Conservation (phyloP, 768 basidiomycete genomes). For the Cystobasidium tubakii region DNA sequence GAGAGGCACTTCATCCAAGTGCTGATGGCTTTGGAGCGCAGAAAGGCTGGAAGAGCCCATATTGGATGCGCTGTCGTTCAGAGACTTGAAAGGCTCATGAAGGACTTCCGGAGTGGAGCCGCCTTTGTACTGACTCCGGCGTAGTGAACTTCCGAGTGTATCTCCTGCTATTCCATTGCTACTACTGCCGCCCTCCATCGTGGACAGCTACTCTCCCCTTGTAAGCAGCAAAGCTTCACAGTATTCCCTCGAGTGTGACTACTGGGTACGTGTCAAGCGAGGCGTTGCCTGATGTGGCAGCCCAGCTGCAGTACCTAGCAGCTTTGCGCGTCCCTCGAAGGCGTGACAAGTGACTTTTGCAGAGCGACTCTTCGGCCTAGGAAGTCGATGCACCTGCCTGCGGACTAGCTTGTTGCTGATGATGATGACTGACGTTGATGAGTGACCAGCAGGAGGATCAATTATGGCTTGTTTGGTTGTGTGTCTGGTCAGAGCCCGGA, state of each 20-base stretch:
- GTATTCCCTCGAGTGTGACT: too few species aligned
- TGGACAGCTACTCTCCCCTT: too few species aligned
- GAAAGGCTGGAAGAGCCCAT: background rate
- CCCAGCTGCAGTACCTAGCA: too few species aligned
- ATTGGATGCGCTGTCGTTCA: background rate
- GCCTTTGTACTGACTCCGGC: constrained; percentile 1
- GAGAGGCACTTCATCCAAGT: background rate
- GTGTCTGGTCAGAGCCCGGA: too few species aligned
- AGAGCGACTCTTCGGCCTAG: too few species aligned
- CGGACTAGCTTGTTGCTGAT: background rate
- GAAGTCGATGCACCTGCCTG: too few species aligned
- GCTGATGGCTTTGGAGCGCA: background rate
- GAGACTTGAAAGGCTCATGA: constrained; percentile 6
- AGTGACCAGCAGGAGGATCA: too few species aligned
- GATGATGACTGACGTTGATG: too few species aligned
- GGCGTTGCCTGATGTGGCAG: too few species aligned
- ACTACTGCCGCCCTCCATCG: background rate
- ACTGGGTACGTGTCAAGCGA: too few species aligned
- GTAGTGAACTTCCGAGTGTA: background rate
- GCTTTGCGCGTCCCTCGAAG: background rate
- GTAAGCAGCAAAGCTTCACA: too few species aligned
- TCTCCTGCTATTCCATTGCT: background rate
- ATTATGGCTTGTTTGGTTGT: too few species aligned
- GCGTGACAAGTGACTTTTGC: background rate
- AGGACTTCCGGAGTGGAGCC: constrained; percentile 9